Base-by-base conservation (phyloP, 2,329 filamentous ascomycete species). In the Cladosporium sp. region DNA sequence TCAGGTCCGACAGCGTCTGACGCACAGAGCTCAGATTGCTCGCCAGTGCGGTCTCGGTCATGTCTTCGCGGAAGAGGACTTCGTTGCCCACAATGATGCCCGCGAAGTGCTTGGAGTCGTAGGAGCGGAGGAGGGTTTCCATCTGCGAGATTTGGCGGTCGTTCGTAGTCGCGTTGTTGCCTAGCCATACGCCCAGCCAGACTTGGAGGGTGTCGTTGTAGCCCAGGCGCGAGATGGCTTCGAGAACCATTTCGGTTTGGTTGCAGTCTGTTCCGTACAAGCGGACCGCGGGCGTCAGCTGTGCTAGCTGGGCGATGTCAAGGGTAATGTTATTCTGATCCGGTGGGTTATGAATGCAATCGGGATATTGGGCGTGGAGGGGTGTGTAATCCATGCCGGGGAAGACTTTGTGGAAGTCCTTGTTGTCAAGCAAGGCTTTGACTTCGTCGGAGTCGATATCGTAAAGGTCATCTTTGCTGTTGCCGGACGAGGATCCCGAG, bases 251-350 rank as follows among this genome's bases (percentile, higher is more conserved):
- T 68, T 96, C 82, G 0, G 92, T 97, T 70, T 97, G 92, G 70
- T 96, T 96, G 78, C 92, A 97, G 72, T 97, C 92, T 11, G 89
- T 97, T 43, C 92, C 92, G 67, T 97, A 97, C 1, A 96, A 77
- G 7, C 92, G 85, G 42, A 97, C 80, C 3, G 84, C 85, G 66
- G 95, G 91, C 53, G 90, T 96, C 38, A 97, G 76, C 67, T 96
- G 90, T 11, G 88, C 90, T 45, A 97, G 82, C 8, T 96, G 85
- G 1, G 93, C 92, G 52, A 96, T 75, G 66, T 97, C 92, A 47
- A 89, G 83, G 0, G 93, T 97, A 58, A 97, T 78, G 66, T 97
- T 96, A 73, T 97, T 96, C 66, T 96, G 92, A 29, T 85, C 91
- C 0, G 92, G 87, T 1, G 88, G 88, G 59, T 85, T 80, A 49